Conservation (phyloP, 805 yeast genomes). For the Candida corydali region DNA sequence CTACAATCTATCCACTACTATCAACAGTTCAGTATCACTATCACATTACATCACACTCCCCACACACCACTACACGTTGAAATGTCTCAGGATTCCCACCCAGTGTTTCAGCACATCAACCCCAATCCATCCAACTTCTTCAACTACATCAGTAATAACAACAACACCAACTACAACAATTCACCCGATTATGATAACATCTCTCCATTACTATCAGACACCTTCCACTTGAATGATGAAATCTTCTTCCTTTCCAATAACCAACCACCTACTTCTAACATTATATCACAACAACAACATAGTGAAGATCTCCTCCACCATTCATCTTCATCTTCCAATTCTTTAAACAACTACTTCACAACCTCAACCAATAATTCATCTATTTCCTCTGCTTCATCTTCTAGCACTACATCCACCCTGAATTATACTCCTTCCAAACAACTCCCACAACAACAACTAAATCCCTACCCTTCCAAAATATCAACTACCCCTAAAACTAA, state of each 20-base stretch:
- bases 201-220: slow-evolving; percentile 10
- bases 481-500: neutral
- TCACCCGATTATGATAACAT: slow-evolving; percentile 3
- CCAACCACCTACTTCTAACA: slow-evolving; percentile 1
- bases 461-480: neutral
- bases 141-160: neutral
- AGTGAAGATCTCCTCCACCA: too few relatives aligned
- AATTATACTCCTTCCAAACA: slow-evolving; percentile 1
- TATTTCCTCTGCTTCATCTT: slow-evolving; percentile 1
- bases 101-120: slow-evolving; percentile 7
- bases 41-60: too few relatives aligned
- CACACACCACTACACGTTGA: too few relatives aligned
- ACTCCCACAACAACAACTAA: neutral
- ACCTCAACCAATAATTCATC: neutral
- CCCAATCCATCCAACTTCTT: neutral
- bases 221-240: slow-evolving; percentile 22
- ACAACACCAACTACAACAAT: neutral
- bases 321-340: neutral
- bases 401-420: slow-evolving; percentile 4
- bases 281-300: too few relatives aligned
- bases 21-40: too few relatives aligned
- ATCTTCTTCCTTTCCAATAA: slow-evolving; percentile 14
- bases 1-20: too few relatives aligned
- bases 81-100: slow-evolving; percentile 10
- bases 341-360: neutral